phyloP scores from a whole-genome alignment of 139 green algal species.

The Gonium pectorale region DNA sequence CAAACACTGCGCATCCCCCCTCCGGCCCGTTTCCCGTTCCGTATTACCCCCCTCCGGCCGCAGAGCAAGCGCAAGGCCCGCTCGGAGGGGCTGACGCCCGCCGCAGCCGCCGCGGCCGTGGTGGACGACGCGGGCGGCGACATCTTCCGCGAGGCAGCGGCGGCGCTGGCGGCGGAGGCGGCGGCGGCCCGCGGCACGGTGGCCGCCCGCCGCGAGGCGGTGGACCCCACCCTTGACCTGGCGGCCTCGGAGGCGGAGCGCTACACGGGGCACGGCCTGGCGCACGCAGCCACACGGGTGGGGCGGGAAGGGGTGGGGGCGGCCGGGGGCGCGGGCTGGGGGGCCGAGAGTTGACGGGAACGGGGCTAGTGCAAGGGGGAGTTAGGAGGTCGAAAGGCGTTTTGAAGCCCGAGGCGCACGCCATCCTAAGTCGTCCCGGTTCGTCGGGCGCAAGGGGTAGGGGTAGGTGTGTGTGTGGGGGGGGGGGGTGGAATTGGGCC shows the following conservation, averaged over 20 bases:
- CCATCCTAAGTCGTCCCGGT: no score
- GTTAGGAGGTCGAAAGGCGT: no score
- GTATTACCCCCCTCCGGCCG: no score
- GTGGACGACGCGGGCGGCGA: constrained; percentile 38
- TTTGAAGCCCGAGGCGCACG: no score
- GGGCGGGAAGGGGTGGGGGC: not conserved
- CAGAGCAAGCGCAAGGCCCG: constrained; percentile 34
- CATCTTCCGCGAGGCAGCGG: constrained; percentile 34
- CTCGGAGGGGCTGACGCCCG: constrained; percentile 2
- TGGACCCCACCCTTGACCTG: constrained; percentile 39
- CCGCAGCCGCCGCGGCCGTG: not conserved
- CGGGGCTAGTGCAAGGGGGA: no score
- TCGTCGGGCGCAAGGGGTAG: no score
- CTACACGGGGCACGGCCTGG: constrained; percentile 15
- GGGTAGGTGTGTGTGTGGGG: no score
- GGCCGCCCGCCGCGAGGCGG: not conserved
- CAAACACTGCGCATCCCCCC: not conserved
- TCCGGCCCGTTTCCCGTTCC: no score
- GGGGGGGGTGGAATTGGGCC: no score
- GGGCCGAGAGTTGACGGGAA: no score
- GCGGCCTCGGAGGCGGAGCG: constrained; percentile 5
- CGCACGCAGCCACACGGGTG: constrained; percentile 23
- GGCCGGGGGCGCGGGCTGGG: not conserved
- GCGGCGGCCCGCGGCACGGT: not conserved
- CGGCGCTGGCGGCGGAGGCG: constrained; percentile 14